Evolutionary conservation across 257 asterid species (phyloP).

Genomic region (Gynochthodes officinalis): DNA sequence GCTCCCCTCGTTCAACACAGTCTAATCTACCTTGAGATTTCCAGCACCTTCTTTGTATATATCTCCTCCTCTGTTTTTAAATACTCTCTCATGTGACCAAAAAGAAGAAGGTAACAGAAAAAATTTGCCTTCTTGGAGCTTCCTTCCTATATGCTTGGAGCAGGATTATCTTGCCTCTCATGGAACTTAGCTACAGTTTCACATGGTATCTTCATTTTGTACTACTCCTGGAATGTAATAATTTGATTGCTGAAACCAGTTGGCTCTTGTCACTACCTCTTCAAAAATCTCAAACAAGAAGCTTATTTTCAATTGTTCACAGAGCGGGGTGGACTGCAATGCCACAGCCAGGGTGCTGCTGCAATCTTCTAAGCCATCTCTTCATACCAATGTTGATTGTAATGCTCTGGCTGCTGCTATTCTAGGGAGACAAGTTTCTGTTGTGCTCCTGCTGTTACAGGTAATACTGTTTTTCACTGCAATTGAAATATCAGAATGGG

Average conservation of each 20-base stretch:
- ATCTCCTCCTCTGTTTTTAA: too few species aligned
- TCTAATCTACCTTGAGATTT: too few species aligned
- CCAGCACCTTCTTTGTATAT: too few species aligned
- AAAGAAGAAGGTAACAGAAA: too few species aligned
- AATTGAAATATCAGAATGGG: neutral
- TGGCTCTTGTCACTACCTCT: neutral
- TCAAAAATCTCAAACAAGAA: neutral
- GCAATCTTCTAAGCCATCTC: conserved; percentile 72
- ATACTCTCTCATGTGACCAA: too few species aligned
- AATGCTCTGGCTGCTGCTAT: conserved; percentile 69
- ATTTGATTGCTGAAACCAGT: neutral
- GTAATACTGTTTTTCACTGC: conserved; percentile 26
- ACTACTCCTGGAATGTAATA: neutral
- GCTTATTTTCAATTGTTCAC: conserved; percentile 18
- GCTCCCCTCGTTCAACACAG: too few species aligned
- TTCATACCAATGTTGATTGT: conserved; percentile 65
- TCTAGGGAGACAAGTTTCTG: conserved; percentile 52
- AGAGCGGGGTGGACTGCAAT: conserved; percentile 64
- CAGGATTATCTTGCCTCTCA: neutral
- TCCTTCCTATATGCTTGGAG: neutral
- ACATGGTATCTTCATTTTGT: neutral
- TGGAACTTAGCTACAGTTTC: neutral
- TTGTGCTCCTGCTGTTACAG: conserved; percentile 49
- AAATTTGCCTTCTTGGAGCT: neutral
- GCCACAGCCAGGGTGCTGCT: conserved; percentile 65